These are phyloP conservation scores for Gymnopus androsaceus DNA, from an alignment of 1,284 basidiomycete genomes.

Conservation along the genomic window DNA sequence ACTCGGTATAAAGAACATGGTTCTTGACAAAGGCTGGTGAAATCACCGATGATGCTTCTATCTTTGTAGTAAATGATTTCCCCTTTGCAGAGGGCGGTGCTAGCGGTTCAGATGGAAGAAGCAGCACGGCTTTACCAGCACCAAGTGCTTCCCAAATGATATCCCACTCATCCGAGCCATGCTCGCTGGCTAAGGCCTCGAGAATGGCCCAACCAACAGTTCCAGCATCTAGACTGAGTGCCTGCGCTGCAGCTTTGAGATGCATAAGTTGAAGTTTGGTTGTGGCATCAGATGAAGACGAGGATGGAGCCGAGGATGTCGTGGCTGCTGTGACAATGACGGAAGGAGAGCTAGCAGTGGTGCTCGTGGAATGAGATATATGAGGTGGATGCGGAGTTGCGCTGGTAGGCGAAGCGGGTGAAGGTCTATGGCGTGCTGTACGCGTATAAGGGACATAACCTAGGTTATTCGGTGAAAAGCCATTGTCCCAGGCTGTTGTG, in stretches of 20 bases:
- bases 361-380: slow-evolving; percentile 36
- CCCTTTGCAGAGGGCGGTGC: background rate
- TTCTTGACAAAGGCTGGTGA: slow-evolving; percentile 78
- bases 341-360: slow-evolving; percentile 34
- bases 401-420: slow-evolving; percentile 46
- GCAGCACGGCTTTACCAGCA: slow-evolving; percentile 72
- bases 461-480: slow-evolving; percentile 18
- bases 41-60: slow-evolving; percentile 44
- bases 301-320: slow-evolving; percentile 38
- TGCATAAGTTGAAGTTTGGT: slow-evolving; percentile 77
- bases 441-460: slow-evolving; percentile 45
- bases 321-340: slow-evolving; percentile 35
- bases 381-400: slow-evolving; percentile 35
- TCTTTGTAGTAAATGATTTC: background rate
- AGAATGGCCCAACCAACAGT: slow-evolving; percentile 84
- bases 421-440: slow-evolving; percentile 42
- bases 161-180: slow-evolving; percentile 67
- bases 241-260: slow-evolving; percentile 79
- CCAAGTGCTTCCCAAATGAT: slow-evolving; percentile 72
- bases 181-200: slow-evolving; percentile 70
- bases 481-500: slow-evolving; percentile 17
- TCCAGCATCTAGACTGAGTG: slow-evolving; percentile 67
- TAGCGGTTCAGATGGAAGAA: slow-evolving; percentile 68
- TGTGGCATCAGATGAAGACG: slow-evolving; percentile 51
- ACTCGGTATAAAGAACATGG: slow-evolving; percentile 70